These are phyloP conservation scores for Suillus subaureus DNA, from an alignment of 768 basidiomycete genomes.

Conservation along the genomic window DNA sequence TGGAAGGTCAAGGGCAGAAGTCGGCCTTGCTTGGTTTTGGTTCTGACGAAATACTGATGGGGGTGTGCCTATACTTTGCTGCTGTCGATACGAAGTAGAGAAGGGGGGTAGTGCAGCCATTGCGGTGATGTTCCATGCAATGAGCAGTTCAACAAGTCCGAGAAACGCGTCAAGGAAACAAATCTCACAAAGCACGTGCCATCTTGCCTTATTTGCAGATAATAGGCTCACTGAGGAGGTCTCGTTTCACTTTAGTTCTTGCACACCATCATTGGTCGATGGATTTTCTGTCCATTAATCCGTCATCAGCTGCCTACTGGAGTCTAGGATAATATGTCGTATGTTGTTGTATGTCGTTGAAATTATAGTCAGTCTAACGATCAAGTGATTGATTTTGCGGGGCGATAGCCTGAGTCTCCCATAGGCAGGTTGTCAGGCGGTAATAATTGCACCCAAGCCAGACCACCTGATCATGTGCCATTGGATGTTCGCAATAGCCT, in stretches of 20 bases:
- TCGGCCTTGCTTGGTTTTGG: slow-evolving; percentile 17
- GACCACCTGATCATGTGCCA: no score
- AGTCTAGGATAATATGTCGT: no score
- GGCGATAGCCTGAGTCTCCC: no score
- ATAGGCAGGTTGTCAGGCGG: no score
- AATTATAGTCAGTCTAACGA: no score
- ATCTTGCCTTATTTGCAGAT: neutral
- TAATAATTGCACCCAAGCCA: no score
- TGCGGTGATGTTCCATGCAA: slow-evolving; percentile 1
- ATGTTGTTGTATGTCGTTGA: no score
- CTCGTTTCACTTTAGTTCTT: neutral
- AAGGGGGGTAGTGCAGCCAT: slow-evolving; percentile 15
- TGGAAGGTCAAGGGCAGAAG: slow-evolving; percentile 53
- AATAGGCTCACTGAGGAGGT: neutral
- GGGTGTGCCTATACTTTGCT: neutral
- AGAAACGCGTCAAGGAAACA: slow-evolving; percentile 7
- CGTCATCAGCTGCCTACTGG: no score
- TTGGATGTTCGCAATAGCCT: no score
- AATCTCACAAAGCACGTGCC: slow-evolving; percentile 15
- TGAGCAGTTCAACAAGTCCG: slow-evolving; percentile 11
- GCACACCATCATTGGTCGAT: no score
- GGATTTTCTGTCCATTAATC: no score
- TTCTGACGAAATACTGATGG: slow-evolving; percentile 9
- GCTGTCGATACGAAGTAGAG: slow-evolving; percentile 11
- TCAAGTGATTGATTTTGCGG: no score